Percentiles rank a stretch among this genome's conserved stretches.
Evolutionary conservation across 2,329 filamentous ascomycete genomes (phyloP).

Genomic region (Chaetomium sp.): DNA sequence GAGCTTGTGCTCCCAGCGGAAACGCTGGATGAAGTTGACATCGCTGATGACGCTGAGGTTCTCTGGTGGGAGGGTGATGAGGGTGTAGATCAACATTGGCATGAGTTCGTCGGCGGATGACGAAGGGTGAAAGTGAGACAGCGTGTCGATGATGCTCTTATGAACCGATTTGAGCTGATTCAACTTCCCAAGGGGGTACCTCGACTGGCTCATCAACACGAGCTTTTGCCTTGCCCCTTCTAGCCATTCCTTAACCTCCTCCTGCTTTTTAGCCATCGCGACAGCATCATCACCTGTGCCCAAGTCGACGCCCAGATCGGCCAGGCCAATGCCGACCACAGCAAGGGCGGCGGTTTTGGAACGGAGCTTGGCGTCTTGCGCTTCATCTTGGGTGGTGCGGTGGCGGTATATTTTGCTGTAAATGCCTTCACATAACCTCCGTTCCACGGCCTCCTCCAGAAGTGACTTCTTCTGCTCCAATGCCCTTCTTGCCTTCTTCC

Average conservation of each 20-base stretch:
- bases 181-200: slow-evolving; percentile 85
- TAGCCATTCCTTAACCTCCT: slow-evolving; percentile 67
- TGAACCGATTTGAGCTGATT: slow-evolving; percentile 83
- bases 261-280: slow-evolving; percentile 51
- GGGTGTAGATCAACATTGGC: slow-evolving; percentile 90
- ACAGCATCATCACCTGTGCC: slow-evolving; percentile 52
- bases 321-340: slow-evolving; percentile 84
- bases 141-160: slow-evolving; percentile 87
- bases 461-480: slow-evolving; percentile 70
- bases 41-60: slow-evolving; percentile 88
- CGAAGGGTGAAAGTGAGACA: slow-evolving; percentile 60
- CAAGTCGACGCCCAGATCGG: slow-evolving; percentile 74
- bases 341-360: slow-evolving; percentile 88
- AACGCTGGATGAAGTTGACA: slow-evolving; percentile 87
- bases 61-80: slow-evolving; percentile 85
- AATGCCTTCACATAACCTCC: slow-evolving; percentile 74
- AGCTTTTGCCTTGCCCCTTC: slow-evolving; percentile 65
- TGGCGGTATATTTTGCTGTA: slow-evolving; percentile 90
- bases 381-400: slow-evolving; percentile 85
- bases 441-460: slow-evolving; percentile 87
- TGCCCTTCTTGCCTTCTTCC: slow-evolving; percentile 69
- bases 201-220: slow-evolving; percentile 75
- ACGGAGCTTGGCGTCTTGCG: slow-evolving; percentile 85
- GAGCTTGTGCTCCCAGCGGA: slow-evolving; percentile 77
- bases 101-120: slow-evolving; percentile 97